Conservation (phyloP, 2,329 filamentous ascomycete genomes). For the Claviceps humidiphila region DNA sequence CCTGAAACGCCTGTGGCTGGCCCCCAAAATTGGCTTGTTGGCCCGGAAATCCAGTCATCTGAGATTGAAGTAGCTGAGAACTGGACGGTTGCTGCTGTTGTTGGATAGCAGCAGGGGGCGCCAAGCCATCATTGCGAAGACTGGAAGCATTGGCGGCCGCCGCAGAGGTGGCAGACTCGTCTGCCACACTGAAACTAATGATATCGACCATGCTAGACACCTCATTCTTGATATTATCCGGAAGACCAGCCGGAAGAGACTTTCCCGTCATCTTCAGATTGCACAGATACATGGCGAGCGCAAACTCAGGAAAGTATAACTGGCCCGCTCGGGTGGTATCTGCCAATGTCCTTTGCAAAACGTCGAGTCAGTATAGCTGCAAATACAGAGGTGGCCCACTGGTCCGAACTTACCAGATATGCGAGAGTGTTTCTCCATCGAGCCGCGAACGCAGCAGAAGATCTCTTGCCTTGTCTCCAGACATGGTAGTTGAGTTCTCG, state of each 20-base stretch:
- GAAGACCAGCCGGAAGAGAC: conserved; percentile 57
- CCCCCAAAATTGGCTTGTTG: conserved; percentile 44
- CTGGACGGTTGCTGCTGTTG: conserved; percentile 66
- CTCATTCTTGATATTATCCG: conserved; percentile 84
- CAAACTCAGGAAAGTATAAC: conserved; percentile 94
- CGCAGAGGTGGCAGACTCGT: conserved; percentile 46
- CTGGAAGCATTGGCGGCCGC: conserved; percentile 53
- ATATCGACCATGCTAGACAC: conserved; percentile 99
- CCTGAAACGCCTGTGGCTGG: conserved; percentile 46
- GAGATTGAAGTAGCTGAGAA: conserved; percentile 47
- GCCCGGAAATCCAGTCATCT: conserved; percentile 56
- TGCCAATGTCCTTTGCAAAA: conserved; percentile 56
- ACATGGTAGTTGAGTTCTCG: conserved; percentile 70
- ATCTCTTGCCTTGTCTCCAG: conserved; percentile 84
- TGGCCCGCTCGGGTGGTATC: conserved; percentile 96
- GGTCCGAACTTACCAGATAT: conserved; percentile 60
- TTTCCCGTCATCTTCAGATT: conserved; percentile 87
- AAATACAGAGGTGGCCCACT: neutral
- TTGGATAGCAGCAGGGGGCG: conserved; percentile 40
- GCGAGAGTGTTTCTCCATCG: conserved; percentile 72
- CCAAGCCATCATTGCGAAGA: conserved; percentile 42
- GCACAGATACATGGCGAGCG: conserved; percentile 95
- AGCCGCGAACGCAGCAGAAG: conserved; percentile 79
- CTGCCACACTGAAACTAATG: conserved; percentile 83
- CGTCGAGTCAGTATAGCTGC: neutral